phyloP scores from a whole-genome alignment of 106 monocot species.

The Dendrobium chrysotoxum region DNA sequence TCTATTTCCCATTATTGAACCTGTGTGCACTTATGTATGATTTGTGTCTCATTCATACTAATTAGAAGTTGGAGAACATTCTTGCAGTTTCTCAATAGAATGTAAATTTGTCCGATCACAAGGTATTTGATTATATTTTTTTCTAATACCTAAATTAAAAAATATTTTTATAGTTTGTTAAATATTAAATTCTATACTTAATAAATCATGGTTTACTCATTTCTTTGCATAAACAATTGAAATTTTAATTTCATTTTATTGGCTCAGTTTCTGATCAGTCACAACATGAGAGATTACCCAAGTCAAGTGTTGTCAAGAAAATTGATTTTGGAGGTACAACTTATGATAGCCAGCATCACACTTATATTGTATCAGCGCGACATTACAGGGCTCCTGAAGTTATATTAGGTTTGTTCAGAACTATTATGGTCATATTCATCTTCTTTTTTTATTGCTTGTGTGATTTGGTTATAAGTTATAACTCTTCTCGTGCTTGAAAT shows the following conservation, averaged over 20 bases:
- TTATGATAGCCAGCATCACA: slow-evolving; percentile 45
- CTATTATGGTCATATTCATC: not conserved
- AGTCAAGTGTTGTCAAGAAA: slow-evolving; percentile 85
- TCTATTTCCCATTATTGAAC: too few species aligned
- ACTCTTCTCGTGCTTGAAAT: not conserved
- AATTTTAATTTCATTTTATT: not conserved
- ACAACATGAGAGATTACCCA: slow-evolving; percentile 43
- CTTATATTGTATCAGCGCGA: slow-evolving; percentile 75
- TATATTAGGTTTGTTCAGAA: slow-evolving; percentile 50
- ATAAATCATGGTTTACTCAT: too few species aligned
- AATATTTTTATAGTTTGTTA: not conserved
- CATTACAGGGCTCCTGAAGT: slow-evolving; percentile 96
- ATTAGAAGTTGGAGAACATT: too few species aligned
- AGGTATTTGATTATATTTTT: too few species aligned
- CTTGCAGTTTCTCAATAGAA: too few species aligned
- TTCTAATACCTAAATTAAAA: too few species aligned
- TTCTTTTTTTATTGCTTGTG: not conserved
- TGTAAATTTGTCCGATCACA: too few species aligned
- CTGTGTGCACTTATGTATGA: too few species aligned
- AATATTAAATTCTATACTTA: not conserved
- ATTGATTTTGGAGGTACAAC: slow-evolving; percentile 99
- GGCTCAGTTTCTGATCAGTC: not conserved
- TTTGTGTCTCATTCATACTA: too few species aligned
- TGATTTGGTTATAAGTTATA: not conserved
- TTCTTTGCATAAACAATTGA: too few species aligned